A percentile compares a stretch with the other conserved stretches of the same genome.
Conservation (phyloP, 106 monocot genomes). For the Agapanthus africanus region DNA sequence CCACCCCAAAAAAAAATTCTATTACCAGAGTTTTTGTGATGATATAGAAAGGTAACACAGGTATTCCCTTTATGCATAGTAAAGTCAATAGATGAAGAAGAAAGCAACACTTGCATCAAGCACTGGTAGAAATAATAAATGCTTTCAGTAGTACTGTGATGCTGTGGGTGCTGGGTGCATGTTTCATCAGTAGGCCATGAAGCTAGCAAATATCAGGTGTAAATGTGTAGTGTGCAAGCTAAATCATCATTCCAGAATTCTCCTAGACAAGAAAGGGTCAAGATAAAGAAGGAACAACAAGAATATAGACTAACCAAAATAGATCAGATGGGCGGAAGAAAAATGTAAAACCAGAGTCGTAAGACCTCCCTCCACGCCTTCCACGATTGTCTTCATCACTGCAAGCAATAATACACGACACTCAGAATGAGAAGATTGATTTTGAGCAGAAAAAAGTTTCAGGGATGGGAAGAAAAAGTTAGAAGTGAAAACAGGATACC, state of each 20-base stretch:
- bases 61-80: background rate
- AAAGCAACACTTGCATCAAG: background rate
- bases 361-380: conserved; percentile 82
- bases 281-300: background rate
- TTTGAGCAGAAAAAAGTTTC: background rate
- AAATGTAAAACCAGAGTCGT: conserved; percentile 50
- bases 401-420: conserved; percentile 9
- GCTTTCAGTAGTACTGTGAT: background rate
- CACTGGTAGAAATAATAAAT: background rate
- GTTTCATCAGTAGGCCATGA: background rate
- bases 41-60: background rate
- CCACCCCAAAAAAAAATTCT: background rate
- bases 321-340: conserved; percentile 77
- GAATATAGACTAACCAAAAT: conserved; percentile 59
- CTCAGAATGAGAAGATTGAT: background rate
- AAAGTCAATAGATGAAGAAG: background rate
- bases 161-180: background rate
- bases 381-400: conserved; percentile 94
- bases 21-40: background rate
- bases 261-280: background rate
- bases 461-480: background rate
- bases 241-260: background rate
- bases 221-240: background rate
- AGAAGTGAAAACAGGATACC: background rate
- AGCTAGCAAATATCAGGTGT: background rate